These are phyloP conservation scores for Phytopythium cucurbitacearum DNA, from an alignment of 352 stramenopile genomes.

Conservation along the genomic window DNA sequence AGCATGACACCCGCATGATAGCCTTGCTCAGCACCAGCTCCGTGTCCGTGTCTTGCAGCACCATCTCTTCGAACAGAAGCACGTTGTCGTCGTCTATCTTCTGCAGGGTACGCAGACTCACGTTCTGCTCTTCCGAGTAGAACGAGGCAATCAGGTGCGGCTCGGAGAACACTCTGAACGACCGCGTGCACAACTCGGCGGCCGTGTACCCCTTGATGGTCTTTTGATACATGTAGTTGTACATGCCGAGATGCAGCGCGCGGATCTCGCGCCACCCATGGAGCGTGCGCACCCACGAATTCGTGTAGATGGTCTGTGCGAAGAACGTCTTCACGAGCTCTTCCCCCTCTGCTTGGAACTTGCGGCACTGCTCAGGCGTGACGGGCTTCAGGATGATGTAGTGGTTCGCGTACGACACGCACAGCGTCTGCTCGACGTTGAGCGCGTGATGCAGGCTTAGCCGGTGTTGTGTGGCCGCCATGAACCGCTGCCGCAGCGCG, in stretches of 20 bases:
- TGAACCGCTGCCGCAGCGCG: not conserved
- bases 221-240: slow-evolving; percentile 3
- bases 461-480: not conserved
- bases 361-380: slow-evolving; percentile 2
- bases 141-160: slow-evolving; percentile 9
- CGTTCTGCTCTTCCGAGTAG: slow-evolving; percentile 17
- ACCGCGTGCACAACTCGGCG: not conserved
- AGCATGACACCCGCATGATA: slow-evolving; percentile 3
- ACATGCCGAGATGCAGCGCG: not conserved
- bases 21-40: not conserved
- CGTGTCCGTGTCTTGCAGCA: not conserved
- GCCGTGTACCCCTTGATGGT: not conserved
- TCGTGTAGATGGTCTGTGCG: not conserved
- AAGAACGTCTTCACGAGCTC: not conserved
- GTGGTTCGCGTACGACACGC: not conserved
- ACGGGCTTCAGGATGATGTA: not conserved
- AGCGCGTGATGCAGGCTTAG: not conserved
- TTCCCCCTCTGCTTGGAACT: not conserved
- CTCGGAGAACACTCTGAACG: slow-evolving; percentile 11
- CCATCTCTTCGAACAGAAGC: slow-evolving; percentile 18
- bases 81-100: slow-evolving; percentile 23
- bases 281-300: not conserved
- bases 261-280: slow-evolving; percentile 7
- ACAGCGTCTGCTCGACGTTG: not conserved
- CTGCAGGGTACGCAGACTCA: slow-evolving; percentile 19